Evolutionary conservation across 352 stramenopile species (phyloP).

Genomic region (Pythium aquatile): DNA sequence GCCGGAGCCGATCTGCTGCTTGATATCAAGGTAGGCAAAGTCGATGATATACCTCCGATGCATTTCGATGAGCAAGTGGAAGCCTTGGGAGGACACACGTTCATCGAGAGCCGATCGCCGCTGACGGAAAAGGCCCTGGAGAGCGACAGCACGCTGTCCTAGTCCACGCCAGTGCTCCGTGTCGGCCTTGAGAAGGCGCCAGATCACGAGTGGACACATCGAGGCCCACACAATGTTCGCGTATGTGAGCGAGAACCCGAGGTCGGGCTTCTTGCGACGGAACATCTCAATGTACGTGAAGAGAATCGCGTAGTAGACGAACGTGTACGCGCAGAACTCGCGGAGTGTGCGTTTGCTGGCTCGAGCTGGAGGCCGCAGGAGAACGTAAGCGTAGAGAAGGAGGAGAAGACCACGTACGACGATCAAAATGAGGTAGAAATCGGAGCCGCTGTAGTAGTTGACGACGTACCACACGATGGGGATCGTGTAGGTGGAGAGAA

Average conservation of each 20-base stretch:
- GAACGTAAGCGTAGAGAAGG: slow-evolving; percentile 43
- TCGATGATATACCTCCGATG: slow-evolving; percentile 70
- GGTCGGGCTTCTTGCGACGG: slow-evolving; percentile 27
- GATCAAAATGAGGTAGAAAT: slow-evolving; percentile 37
- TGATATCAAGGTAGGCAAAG: slow-evolving; percentile 59
- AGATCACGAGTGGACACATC: slow-evolving; percentile 61
- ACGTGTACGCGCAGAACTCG: slow-evolving; percentile 48
- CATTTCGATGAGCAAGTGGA: slow-evolving; percentile 67
- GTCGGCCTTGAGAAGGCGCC: slow-evolving; percentile 67
- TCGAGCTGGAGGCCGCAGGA: slow-evolving; percentile 36
- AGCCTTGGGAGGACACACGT: slow-evolving; percentile 32
- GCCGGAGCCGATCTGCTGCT: slow-evolving; percentile 40
- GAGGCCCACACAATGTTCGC: slow-evolving; percentile 47
- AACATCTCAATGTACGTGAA: slow-evolving; percentile 34
- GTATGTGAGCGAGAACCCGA: slow-evolving; percentile 35
- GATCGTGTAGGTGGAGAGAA: slow-evolving; percentile 54
- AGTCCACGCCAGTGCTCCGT: slow-evolving; percentile 74
- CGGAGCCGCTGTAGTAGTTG: slow-evolving; percentile 1
- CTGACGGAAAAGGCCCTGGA: slow-evolving; percentile 43
- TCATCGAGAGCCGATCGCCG: slow-evolving; percentile 9
- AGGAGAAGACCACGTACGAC: slow-evolving; percentile 31
- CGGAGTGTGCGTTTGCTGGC: slow-evolving; percentile 47
- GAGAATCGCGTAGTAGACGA: slow-evolving; percentile 31
- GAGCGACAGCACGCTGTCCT: slow-evolving; percentile 43
- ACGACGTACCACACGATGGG: slow-evolving; percentile 41